phyloP scores from a whole-genome alignment of 169 alveolate species.

The Plasmodium coatneyi region DNA sequence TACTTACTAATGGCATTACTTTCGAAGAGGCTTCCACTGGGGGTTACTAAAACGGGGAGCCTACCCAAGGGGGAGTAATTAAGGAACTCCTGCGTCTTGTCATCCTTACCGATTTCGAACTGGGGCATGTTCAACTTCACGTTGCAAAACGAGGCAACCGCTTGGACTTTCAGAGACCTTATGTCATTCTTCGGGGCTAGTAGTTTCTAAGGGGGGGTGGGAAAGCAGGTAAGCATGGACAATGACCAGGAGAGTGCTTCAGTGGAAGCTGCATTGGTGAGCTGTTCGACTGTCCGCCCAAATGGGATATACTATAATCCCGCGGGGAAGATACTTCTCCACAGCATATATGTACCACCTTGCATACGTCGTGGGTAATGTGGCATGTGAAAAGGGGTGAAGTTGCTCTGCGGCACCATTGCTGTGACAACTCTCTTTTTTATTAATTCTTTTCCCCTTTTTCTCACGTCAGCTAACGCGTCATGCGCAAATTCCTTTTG shows the following conservation, averaged over 20 bases:
- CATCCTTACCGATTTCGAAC: constrained; percentile 52
- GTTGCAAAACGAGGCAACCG: constrained; percentile 66
- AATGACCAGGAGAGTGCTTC: background rate
- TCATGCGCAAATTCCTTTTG: background rate
- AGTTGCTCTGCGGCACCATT: background rate
- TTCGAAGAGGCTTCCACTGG: constrained; percentile 42
- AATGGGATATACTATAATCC: background rate
- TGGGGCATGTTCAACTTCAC: constrained; percentile 34
- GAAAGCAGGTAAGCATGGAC: background rate
- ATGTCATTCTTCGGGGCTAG: constrained; percentile 60
- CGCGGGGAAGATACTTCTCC: background rate
- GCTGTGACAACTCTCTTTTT: background rate
- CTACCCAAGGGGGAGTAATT: constrained; percentile 55
- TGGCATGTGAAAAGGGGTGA: background rate
- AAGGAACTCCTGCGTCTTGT: constrained; percentile 44
- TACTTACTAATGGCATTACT: constrained; percentile 67
- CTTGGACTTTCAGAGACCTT: constrained; percentile 47
- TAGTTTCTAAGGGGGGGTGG: constrained; percentile 11
- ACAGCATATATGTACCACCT: background rate
- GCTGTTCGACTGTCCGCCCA: background rate
- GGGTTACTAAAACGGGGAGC: constrained; percentile 53
- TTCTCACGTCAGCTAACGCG: background rate
- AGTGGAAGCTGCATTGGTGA: background rate
- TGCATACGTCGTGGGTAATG: background rate
- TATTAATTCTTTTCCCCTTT: background rate